Evolutionary conservation across 2,329 filamentous ascomycete genomes (phyloP), one percentile per base, ranked within the genome.

Genomic region (Penicillium thymicola): DNA sequence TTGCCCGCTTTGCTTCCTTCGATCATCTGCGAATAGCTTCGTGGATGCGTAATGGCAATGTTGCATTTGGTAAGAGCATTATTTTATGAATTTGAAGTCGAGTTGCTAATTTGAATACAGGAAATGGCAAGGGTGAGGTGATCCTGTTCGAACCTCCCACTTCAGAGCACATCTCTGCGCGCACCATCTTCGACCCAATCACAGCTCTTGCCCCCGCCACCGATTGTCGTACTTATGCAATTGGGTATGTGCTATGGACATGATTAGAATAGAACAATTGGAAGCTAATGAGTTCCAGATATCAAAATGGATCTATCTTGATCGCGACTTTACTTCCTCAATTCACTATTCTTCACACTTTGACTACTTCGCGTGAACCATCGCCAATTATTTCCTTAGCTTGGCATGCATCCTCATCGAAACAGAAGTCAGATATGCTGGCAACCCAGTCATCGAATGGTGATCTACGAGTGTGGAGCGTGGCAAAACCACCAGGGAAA

Each of bases 371-470:
- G 0, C 83, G 90, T 66, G 85, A 85, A 2, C 93, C 94, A 1
- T 97, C 93, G 0, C 89, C 91, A 2, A 92, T 99, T 49, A 86
- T 92, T 4, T 90, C 87, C 9, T 78, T 99, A 21, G 85, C 91
- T 57, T 99, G 94, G 94, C 94, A 99, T 80, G 92, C 93, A 37
- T 97, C 94, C 0, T 97, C 94, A 0, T 89, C 92, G 0, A 90
- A 92, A 64, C 92, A 97, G 74, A 97, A 96, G 76, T 96, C 94
- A 0, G 93, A 97, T 69, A 99, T 99, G 94, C 79, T 99, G 67
- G 93, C 93, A 1, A 90, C 92, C 9, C 93, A 97, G 75, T 94
- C 91, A 4, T 84, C 89, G 50, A 92, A 97, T 70, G 93, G 94
- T 21, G 93, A 99, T 70, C 79, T 99, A 44, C 85, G 92, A 65